These are phyloP conservation scores for Xylaria sp. DNA, from an alignment of 2,329 filamentous ascomycete genomes.

Conservation along the genomic window DNA sequence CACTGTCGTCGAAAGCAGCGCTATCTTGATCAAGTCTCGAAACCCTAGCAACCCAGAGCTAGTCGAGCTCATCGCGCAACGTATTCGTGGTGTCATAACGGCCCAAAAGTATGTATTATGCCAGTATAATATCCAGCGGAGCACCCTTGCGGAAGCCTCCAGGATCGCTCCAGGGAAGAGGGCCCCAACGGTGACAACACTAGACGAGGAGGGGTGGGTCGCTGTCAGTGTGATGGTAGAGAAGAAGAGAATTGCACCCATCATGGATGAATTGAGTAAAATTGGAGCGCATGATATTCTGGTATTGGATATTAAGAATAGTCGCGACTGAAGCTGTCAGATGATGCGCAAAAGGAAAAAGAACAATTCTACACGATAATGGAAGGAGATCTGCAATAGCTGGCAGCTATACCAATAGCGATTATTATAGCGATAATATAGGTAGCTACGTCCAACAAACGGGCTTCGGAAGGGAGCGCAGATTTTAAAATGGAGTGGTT, in stretches of 20 bases:
- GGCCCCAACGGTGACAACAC: conserved; percentile 87
- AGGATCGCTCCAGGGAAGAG: conserved; percentile 92
- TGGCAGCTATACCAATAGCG: neutral
- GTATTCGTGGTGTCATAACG: conserved; percentile 93
- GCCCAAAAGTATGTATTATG: conserved; percentile 94
- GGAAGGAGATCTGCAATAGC: neutral
- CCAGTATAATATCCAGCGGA: conserved; percentile 90
- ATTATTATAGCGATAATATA: neutral
- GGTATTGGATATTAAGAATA: conserved; percentile 85
- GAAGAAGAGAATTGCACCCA: conserved; percentile 83
- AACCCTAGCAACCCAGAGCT: conserved; percentile 81
- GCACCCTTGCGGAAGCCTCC: conserved; percentile 71
- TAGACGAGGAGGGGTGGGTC: conserved; percentile 92
- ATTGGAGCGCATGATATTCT: conserved; percentile 86
- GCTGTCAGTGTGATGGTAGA: conserved; percentile 95
- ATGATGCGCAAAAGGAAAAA: neutral
- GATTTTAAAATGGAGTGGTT: neutral
- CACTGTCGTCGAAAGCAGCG: conserved; percentile 87
- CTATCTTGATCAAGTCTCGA: conserved; percentile 91
- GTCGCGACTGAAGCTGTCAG: conserved; percentile 41
- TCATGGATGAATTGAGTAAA: conserved; percentile 84
- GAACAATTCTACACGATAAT: neutral
- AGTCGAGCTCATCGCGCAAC: conserved; percentile 83
- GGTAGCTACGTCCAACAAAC: neutral
- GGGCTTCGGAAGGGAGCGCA: neutral